phyloP scores from a whole-genome alignment of 768 basidiomycete genomes.

The Naganishia kalamii region DNA sequence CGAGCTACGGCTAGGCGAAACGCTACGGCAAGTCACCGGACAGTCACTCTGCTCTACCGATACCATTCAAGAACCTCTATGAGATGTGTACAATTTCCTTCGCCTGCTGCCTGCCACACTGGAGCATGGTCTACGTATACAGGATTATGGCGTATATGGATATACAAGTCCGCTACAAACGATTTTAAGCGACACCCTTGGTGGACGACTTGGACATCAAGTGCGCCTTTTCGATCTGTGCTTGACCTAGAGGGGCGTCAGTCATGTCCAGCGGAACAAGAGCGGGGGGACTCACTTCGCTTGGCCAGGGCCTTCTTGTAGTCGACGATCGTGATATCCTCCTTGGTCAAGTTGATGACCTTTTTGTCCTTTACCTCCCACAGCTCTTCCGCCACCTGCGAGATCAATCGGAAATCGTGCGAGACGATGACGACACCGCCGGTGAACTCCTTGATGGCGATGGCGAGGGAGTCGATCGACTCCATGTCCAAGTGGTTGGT shows the following conservation, averaged over 20 bases:
- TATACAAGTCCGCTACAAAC: not conserved
- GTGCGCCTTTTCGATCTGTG: constrained; percentile 86
- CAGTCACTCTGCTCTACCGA: too few relatives aligned
- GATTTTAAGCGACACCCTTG: constrained; percentile 36
- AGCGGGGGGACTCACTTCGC: constrained; percentile 56
- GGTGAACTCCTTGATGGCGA: constrained; percentile 91
- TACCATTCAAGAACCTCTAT: too few relatives aligned
- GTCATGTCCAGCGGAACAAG: not conserved
- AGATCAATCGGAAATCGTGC: constrained; percentile 98
- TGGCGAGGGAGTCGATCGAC: constrained; percentile 91
- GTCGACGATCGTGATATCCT: constrained; percentile 82
- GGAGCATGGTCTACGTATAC: not conserved
- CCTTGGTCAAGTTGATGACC: constrained; percentile 83
- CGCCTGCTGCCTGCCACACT: too few relatives aligned
- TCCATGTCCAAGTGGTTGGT: constrained; percentile 98
- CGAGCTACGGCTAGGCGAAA: too few relatives aligned
- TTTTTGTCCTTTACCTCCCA: constrained; percentile 97
- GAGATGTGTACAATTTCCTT: too few relatives aligned
- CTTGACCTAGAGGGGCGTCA: constrained; percentile 55
- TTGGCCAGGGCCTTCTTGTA: constrained; percentile 79
- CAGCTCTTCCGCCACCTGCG: constrained; percentile 94
- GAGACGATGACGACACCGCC: constrained; percentile 99
- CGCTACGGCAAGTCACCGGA: not conserved
- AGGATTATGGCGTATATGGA: not conserved
- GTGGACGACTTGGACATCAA: constrained; percentile 75